Evolutionary conservation across 495 filamentous ascomycete genomes (phyloP).

Genomic region (Penicillium salamii): DNA sequence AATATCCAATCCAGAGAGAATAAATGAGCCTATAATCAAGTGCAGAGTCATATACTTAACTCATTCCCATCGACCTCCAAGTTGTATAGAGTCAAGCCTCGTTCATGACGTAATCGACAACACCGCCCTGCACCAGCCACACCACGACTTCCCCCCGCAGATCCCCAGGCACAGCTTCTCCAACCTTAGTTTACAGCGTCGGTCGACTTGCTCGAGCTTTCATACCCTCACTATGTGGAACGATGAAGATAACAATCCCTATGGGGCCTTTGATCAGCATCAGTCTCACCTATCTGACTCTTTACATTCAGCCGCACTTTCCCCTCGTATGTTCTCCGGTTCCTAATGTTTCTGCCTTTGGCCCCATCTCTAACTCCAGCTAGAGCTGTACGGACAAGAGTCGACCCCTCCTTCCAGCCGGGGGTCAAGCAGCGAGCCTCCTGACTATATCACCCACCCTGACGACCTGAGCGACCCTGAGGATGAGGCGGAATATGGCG

Average conservation of each 20-base stretch:
- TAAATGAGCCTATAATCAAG: too few species aligned
- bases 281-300: conserved; percentile 74
- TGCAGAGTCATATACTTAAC: too few species aligned
- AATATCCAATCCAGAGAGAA: too few species aligned
- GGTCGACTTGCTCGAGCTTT: conserved; percentile 15
- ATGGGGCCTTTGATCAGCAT: conserved; percentile 82
- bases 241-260: conserved; percentile 93
- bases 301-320: conserved; percentile 61
- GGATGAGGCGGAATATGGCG: conserved; percentile 42
- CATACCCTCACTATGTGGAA: conserved; percentile 54
- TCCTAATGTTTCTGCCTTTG: background rate
- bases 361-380: conserved; percentile 17
- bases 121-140: conserved; percentile 10
- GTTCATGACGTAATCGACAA: conserved; percentile 10
- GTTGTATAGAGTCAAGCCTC: background rate
- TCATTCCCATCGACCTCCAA: too few species aligned
- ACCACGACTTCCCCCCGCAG: conserved; percentile 22
- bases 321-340: conserved; percentile 39
- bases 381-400: conserved; percentile 43
- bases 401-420: conserved; percentile 48
- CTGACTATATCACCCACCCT: conserved; percentile 55
- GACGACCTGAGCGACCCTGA: conserved; percentile 62
- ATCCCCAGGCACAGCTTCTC: conserved; percentile 24
- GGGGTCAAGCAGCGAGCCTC: conserved; percentile 49
- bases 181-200: conserved; percentile 9